Evolutionary conservation across 345 rosid species (phyloP).

Genomic region (Corymbia maculata): DNA sequence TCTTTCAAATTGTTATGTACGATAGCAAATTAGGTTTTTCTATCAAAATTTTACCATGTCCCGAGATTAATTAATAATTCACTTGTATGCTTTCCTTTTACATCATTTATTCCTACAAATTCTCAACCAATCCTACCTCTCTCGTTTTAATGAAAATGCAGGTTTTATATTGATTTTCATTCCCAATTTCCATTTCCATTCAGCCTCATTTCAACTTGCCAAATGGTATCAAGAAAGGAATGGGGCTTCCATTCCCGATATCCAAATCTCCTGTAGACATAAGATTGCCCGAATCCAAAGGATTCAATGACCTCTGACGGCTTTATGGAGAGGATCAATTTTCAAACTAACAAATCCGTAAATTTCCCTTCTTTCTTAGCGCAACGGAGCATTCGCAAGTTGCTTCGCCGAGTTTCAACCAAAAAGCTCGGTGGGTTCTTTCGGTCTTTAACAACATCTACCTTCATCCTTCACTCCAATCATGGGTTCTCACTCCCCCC

Average conservation of each 20-base stretch:
- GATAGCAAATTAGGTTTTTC: background rate
- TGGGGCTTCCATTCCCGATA: background rate
- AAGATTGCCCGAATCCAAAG: rapidly evolving
- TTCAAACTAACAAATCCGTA: background rate
- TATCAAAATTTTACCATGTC: background rate
- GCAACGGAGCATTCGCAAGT: background rate
- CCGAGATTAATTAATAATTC: background rate
- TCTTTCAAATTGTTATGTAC: background rate
- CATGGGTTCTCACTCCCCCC: too few species aligned
- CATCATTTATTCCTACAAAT: background rate
- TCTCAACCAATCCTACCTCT: background rate
- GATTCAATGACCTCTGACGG: background rate
- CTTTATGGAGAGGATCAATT: background rate
- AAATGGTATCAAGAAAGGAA: background rate
- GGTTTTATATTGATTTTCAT: background rate
- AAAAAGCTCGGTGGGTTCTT: background rate
- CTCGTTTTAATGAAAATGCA: background rate
- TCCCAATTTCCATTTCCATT: background rate
- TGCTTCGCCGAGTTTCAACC: background rate
- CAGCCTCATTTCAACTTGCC: background rate
- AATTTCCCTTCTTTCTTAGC: background rate
- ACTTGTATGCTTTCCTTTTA: background rate
- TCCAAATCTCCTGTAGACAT: rapidly evolving
- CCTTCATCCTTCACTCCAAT: background rate
- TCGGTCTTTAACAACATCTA: background rate